A percentile compares a stretch with the other conserved stretches of the same genome.
Evolutionary conservation across 345 rosid species (phyloP).

Genomic region (Euphorbia pulcherrima): DNA sequence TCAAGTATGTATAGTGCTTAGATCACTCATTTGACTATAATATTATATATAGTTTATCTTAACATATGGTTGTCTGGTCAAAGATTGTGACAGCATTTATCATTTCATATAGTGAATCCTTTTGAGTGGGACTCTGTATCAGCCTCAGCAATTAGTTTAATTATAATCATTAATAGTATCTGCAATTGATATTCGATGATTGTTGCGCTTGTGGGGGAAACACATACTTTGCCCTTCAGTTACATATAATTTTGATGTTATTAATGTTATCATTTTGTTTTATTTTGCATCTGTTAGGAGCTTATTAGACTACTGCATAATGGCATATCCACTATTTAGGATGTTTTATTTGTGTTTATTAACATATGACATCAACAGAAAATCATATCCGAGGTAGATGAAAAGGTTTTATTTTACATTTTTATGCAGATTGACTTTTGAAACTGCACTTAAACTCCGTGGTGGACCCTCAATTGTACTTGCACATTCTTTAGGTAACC

Average conservation of each 20-base stretch:
- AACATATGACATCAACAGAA: not conserved
- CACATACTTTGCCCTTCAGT: not conserved
- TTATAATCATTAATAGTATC: not conserved
- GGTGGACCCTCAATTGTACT: conserved; percentile 93
- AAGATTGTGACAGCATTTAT: not conserved
- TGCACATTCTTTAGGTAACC: conserved; percentile 97
- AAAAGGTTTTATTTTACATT: not conserved
- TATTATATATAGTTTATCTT: not conserved
- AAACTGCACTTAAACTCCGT: conserved; percentile 83
- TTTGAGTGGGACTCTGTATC: not conserved
- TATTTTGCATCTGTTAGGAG: not conserved
- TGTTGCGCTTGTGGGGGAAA: conserved; percentile 2
- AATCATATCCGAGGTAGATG: conserved; percentile 9
- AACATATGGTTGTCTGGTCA: not conserved
- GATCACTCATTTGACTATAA: not conserved
- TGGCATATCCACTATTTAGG: not conserved
- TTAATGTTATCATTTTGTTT: not conserved
- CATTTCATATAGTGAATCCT: not conserved
- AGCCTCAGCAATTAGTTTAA: not conserved
- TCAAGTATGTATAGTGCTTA: conserved; percentile 58
- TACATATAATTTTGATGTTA: not conserved
- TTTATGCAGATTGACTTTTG: conserved; percentile 73
- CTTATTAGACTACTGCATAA: not conserved
- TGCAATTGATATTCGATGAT: not conserved
- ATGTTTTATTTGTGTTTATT: not conserved